These are phyloP conservation scores for Phellopilus nigrolimitatus DNA, from an alignment of 1,284 basidiomycete genomes.

Conservation along the genomic window DNA sequence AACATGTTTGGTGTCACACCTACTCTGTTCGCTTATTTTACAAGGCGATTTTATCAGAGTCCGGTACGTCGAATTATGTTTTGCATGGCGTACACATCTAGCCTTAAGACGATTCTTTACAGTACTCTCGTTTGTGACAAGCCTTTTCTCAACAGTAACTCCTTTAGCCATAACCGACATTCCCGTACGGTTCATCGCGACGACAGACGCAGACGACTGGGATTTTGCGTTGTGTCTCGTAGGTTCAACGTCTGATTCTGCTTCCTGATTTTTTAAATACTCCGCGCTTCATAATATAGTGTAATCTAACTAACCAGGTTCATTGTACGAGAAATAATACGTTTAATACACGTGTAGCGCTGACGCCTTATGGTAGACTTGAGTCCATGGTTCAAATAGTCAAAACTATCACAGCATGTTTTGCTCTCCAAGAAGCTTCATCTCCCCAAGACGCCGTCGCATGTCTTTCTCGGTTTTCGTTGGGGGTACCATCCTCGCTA, in stretches of 20 bases:
- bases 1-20: conserved; percentile 4
- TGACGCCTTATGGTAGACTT: background rate
- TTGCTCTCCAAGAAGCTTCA: conserved; percentile 65
- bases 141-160: background rate
- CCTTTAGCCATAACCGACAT: conserved; percentile 19
- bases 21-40: conserved; percentile 19
- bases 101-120: background rate
- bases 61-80: conserved; percentile 12
- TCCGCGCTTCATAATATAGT: no score
- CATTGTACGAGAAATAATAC: background rate
- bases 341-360: background rate
- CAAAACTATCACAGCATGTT: conserved; percentile 36
- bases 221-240: conserved; percentile 23
- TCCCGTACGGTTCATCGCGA: conserved; percentile 21
- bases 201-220: conserved; percentile 17
- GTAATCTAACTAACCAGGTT: no score
- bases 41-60: conserved; percentile 2
- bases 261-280: background rate
- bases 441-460: conserved; percentile 72
- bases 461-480: conserved; percentile 88
- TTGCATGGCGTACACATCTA: background rate
- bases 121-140: background rate
- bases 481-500: conserved; percentile 77
- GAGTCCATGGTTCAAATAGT: background rate
- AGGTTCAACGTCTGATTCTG: conserved; percentile 6